phyloP scores from a whole-genome alignment of 306 rosid species.

The Rosa rugosa region DNA sequence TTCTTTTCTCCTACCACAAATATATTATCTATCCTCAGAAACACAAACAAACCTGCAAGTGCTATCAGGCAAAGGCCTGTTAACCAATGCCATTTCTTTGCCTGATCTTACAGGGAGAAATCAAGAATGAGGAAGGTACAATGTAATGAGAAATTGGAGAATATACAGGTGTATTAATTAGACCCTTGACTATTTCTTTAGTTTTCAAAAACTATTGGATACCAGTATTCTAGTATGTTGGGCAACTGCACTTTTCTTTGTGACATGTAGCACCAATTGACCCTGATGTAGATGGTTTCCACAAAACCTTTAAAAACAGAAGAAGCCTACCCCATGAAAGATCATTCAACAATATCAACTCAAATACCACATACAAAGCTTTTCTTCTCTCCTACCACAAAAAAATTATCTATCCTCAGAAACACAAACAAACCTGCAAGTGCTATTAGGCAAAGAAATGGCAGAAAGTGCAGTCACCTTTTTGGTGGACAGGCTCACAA shows the following conservation, averaged over 20 bases:
- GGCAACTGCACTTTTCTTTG: not conserved
- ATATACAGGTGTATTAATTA: not conserved
- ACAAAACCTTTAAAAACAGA: not conserved
- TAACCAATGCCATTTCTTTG: no score
- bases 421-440: not conserved
- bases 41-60: not conserved
- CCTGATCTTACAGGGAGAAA: no score
- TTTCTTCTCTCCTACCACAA: not conserved
- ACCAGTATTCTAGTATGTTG: not conserved
- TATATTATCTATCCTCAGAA: not conserved
- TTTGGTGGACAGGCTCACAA: conserved; percentile 35
- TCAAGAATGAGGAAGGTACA: not conserved
- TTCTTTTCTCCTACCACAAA: not conserved
- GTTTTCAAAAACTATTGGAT: not conserved
- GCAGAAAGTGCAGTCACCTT: conserved; percentile 50
- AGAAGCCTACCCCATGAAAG: conserved; percentile 36
- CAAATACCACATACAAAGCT: not conserved
- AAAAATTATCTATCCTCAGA: not conserved
- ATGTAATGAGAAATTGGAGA: not conserved
- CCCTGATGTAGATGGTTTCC: not conserved
- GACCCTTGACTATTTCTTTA: not conserved
- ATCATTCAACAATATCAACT: not conserved
- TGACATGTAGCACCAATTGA: not conserved
- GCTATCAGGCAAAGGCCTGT: not conserved
- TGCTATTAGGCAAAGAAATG: conserved; percentile 24